Evolutionary conservation across 352 stramenopile genomes (phyloP), one percentile per base, ranked within the genome.

Genomic region (Pythium phragmitis): DNA sequence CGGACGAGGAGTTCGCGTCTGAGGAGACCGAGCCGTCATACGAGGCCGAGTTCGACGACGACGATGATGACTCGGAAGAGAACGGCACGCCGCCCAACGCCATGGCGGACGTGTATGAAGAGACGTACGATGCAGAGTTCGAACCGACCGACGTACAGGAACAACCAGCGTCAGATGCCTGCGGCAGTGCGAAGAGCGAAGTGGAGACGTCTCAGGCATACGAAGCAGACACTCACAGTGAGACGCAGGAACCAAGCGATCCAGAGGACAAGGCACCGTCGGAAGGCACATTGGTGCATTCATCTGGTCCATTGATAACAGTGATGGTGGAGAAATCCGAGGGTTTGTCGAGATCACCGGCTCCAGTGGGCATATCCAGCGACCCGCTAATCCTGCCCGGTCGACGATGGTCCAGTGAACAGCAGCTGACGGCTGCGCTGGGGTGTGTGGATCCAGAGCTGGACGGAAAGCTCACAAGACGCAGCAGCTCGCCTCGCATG

Each of bases 1-100:
- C 73, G 11, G 79, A 82, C 57, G 79, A 85, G 14, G 79, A 84
- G n/a, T 85, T 81, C 51, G 64, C 76, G 14, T 30, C 37, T 21
- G 73, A 79, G 0, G 64, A 71, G 11, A 63, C 61, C 28, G 51
- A 49, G 45, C 52, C n/a, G 13, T 63, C 78, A 12, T 72, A 68
- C 57, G 67, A 69, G 28, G 61, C 61, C 42, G 67, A 69, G 26
- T 73, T 73, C 21, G 67, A 69, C 12, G 58, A 59, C 17, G 60
- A 59, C 16, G 66, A 62, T 11, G 49, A 41, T 4, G 48, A 11
- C 16, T n/a, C 48, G 13, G 48, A 54, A 6, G 48, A 54, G 8
- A 34, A 57, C 30, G 47, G 54, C 7, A 1, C 6, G 21, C 14
- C 34, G 39, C 2, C 19, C 30, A 28, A 57, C 23, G 50, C 26